Conservation (phyloP, 495 filamentous ascomycete genomes). For the Talaromyces trachyspermus region DNA sequence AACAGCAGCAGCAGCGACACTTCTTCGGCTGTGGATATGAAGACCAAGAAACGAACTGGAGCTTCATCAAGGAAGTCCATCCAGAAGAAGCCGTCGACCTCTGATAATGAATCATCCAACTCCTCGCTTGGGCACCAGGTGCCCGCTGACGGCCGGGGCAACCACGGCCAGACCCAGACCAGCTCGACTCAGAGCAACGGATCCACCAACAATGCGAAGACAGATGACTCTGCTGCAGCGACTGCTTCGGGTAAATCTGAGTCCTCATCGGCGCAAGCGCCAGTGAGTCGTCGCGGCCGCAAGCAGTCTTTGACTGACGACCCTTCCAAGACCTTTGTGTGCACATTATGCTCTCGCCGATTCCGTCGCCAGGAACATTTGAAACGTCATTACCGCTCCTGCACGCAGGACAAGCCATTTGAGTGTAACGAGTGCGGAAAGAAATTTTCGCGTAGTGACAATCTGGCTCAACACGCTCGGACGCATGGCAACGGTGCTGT, state of each 20-base stretch:
- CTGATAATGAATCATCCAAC: constrained; percentile 5
- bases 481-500: constrained; percentile 89
- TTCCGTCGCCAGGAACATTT: constrained; percentile 99
- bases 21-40: constrained; percentile 35
- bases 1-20: constrained; percentile 18
- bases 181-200: constrained; percentile 13
- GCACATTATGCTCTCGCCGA: constrained; percentile 87
- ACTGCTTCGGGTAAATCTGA: constrained; percentile 22
- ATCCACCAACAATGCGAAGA: constrained; percentile 13
- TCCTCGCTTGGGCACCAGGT: constrained; percentile 12
- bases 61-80: constrained; percentile 43
- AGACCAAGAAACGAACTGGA: constrained; percentile 54
- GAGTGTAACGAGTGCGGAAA: constrained; percentile 96
- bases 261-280: constrained; percentile 37
- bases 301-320: constrained; percentile 99
- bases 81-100: constrained; percentile 17
- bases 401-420: constrained; percentile 98
- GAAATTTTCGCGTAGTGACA: constrained; percentile 98
- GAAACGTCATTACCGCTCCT: constrained; percentile 97
- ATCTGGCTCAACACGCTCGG: constrained; percentile 89
- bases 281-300: constrained; percentile 85
- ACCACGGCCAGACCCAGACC: constrained; percentile 9
- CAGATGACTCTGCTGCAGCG: constrained; percentile 11
- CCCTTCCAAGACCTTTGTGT: constrained; percentile 96
- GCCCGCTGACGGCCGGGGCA: constrained; percentile 11